These are phyloP conservation scores for Sporothrix pallida DNA, from an alignment of 2,329 filamentous ascomycete species.

Conservation along the genomic window DNA sequence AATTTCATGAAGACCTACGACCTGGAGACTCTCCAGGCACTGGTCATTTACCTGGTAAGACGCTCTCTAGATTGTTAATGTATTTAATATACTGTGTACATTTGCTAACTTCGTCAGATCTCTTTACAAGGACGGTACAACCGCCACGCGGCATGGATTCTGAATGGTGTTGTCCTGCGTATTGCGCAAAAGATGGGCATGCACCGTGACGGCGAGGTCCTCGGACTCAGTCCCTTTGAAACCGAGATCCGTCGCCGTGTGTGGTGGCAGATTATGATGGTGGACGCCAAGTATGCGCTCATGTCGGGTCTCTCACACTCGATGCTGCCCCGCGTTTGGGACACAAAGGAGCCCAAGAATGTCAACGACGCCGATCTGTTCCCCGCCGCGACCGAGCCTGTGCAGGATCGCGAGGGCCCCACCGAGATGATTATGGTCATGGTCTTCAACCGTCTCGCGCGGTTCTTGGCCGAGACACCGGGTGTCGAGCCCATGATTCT, in stretches of 20 bases:
- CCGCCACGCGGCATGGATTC: conserved; percentile 64
- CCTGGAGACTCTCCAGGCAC: conserved; percentile 63
- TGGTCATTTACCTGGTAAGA: conserved; percentile 62
- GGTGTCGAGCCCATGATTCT: conserved; percentile 58
- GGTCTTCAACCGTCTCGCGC: conserved; percentile 56
- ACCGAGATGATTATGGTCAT: conserved; percentile 67
- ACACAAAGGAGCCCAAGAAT: conserved; percentile 62
- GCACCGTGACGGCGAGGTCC: conserved; percentile 63
- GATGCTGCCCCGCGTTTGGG: conserved; percentile 59
- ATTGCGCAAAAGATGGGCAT: conserved; percentile 72
- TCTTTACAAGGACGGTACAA: conserved; percentile 64
- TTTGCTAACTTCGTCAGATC: conserved; percentile 47
- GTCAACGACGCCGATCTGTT: conserved; percentile 65
- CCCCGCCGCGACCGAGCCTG: conserved; percentile 57
- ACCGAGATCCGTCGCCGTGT: conserved; percentile 70
- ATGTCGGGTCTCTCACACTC: conserved; percentile 63
- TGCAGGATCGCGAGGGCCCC: conserved; percentile 60
- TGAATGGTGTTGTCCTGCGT: conserved; percentile 65
- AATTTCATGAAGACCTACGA: conserved; percentile 66
- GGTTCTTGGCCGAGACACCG: conserved; percentile 56
- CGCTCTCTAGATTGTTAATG: neutral
- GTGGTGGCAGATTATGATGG: conserved; percentile 69
- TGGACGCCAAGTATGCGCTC: conserved; percentile 63
- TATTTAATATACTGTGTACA: neutral
- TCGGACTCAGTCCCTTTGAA: conserved; percentile 66